phyloP scores from a whole-genome alignment of 2,329 filamentous ascomycete species.

The Colletotrichum tamarilloi region DNA sequence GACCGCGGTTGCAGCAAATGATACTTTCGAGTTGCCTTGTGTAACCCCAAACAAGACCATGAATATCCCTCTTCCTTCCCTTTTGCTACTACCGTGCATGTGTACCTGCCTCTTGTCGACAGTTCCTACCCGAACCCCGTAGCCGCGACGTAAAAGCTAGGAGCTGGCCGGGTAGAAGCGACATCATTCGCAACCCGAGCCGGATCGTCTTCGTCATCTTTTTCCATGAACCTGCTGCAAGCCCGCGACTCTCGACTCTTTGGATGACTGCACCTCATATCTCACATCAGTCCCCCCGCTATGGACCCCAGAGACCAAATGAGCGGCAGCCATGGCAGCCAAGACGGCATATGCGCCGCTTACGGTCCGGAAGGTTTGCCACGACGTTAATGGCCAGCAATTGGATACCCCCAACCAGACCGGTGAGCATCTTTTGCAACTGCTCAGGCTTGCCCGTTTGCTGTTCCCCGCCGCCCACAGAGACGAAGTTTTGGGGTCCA shows the following conservation, averaged over 20 bases:
- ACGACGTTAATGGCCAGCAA: constrained; percentile 2
- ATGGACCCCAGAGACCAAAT: constrained; percentile 13
- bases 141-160: neutral
- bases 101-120: neutral
- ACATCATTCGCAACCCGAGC: neutral
- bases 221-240: neutral
- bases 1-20: neutral
- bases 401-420: neutral
- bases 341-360: constrained; percentile 24
- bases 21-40: neutral
- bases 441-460: neutral
- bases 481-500: neutral
- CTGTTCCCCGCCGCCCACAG: neutral
- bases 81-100: neutral
- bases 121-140: neutral
- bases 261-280: constrained; percentile 8
- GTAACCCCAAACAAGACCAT: constrained; percentile 19
- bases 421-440: neutral
- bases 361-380: neutral
- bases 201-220: neutral
- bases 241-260: neutral
- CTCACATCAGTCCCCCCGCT: constrained; percentile 12
- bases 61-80: neutral
- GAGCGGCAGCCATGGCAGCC: constrained; percentile 4
- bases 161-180: neutral